Percentiles rank a stretch among this genome's conserved stretches.
Conservation (phyloP, 495 filamentous ascomycete genomes). For the Penicillium cosmopolitanum region DNA sequence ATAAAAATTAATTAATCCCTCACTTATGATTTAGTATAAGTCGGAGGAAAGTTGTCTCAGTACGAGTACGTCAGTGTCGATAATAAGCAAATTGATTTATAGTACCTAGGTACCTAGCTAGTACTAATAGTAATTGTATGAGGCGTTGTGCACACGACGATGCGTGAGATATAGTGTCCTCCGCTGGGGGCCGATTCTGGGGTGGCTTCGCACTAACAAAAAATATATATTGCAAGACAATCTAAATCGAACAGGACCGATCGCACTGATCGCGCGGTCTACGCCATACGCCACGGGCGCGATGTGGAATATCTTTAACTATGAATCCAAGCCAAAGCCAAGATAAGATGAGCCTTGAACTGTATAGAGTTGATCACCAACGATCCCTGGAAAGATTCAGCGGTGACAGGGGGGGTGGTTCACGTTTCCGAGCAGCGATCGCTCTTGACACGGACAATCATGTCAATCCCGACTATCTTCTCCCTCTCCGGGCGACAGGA, state of each 20-base stretch:
- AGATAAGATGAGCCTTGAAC: not conserved
- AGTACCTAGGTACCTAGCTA: no score
- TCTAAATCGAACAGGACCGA: not conserved
- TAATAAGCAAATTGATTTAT: no score
- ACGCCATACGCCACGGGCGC: not conserved
- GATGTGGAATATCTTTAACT: no score
- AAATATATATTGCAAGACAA: not conserved
- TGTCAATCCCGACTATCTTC: constrained; percentile 34
- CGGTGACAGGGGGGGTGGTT: constrained; percentile 24
- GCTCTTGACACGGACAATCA: constrained; percentile 27
- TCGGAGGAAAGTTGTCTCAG: no score
- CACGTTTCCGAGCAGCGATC: constrained; percentile 29
- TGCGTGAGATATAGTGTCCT: no score
- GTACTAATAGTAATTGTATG: no score
- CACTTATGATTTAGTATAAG: no score
- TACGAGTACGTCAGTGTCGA: no score
- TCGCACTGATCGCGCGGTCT: not conserved
- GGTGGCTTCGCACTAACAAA: not conserved
- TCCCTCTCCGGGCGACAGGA: constrained; percentile 15
- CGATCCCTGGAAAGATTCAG: constrained; percentile 20
- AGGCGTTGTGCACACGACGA: no score
- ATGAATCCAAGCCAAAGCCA: not conserved
- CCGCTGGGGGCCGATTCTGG: not conserved
- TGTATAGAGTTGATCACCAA: constrained; percentile 16
- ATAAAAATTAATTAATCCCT: no score